Evolutionary conservation across 768 basidiomycete genomes (phyloP).

Genomic region (Suillus plorans): DNA sequence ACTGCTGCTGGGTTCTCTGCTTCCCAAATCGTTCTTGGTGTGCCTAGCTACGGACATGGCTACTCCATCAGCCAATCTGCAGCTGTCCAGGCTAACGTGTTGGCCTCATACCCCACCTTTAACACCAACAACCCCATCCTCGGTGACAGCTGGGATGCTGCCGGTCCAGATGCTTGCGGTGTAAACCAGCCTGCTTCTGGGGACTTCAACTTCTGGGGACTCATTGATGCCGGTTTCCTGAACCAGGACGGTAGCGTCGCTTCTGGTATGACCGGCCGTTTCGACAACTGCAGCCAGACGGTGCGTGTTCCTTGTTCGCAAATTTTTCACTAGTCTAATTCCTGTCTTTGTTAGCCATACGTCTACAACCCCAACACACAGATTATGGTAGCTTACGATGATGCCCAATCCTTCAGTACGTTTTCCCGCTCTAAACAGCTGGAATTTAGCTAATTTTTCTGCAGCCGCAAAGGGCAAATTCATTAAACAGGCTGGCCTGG

Average conservation of each 20-base stretch:
- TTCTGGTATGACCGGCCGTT: conserved; percentile 50
- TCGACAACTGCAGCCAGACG: conserved; percentile 72
- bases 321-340: conserved; percentile 4
- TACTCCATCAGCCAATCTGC: conserved; percentile 39
- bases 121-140: conserved; percentile 39
- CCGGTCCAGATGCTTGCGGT: conserved; percentile 61
- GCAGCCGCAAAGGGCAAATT: conserved; percentile 44
- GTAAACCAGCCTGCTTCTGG: conserved; percentile 50
- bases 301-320: conserved; percentile 37
- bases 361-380: conserved; percentile 57
- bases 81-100: conserved; percentile 22
- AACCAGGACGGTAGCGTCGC: conserved; percentile 47
- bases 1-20: conserved; percentile 73
- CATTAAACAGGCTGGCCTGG: conserved; percentile 34
- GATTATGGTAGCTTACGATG: conserved; percentile 66
- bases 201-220: conserved; percentile 61
- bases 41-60: conserved; percentile 83
- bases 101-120: conserved; percentile 56
- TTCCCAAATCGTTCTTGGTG: conserved; percentile 74
- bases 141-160: conserved; percentile 59
- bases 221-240: conserved; percentile 58
- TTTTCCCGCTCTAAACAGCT: neutral
- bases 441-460: conserved; percentile 5
- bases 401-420: conserved; percentile 56
- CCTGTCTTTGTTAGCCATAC: conserved; percentile 49